Conservation (phyloP, 2,329 filamentous ascomycete species). For the Fusarium bulbicola region DNA sequence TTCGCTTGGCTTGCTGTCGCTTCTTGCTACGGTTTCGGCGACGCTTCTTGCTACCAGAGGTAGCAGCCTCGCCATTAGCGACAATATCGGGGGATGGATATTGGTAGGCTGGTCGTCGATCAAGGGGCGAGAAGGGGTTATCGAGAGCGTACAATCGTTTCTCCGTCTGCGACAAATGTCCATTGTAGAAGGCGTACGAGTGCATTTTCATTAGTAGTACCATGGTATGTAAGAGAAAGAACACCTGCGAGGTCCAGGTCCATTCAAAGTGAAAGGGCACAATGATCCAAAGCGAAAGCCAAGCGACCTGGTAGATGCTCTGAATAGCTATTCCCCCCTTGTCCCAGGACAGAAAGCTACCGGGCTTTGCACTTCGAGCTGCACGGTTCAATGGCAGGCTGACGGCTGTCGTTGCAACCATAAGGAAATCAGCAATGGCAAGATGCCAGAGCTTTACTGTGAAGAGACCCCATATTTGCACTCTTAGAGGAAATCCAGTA, state of each 20-base stretch:
- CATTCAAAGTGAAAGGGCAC: conserved; percentile 87
- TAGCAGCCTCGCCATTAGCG: conserved; percentile 37
- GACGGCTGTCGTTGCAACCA: conserved; percentile 80
- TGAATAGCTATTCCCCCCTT: conserved; percentile 83
- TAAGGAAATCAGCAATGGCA: conserved; percentile 81
- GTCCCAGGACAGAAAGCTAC: conserved; percentile 73
- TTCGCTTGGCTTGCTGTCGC: conserved; percentile 22
- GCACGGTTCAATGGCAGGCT: conserved; percentile 78
- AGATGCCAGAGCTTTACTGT: conserved; percentile 90
- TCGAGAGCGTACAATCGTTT: conserved; percentile 83
- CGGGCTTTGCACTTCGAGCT: conserved; percentile 63
- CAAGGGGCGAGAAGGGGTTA: conserved; percentile 67
- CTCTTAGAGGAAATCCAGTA: conserved; percentile 84
- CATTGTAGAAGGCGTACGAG: conserved; percentile 98
- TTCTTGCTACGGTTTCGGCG: conserved; percentile 33
- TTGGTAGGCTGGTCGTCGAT: conserved; percentile 75
- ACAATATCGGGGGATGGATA: conserved; percentile 73
- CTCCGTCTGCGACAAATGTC: conserved; percentile 89
- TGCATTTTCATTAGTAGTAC: conserved; percentile 99
- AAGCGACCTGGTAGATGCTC: conserved; percentile 80
- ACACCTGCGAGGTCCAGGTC: conserved; percentile 98
- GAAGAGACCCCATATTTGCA: conserved; percentile 89
- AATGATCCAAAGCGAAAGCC: conserved; percentile 84
- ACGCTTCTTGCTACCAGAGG: conserved; percentile 35
- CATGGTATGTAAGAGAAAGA: conserved; percentile 89